A percentile compares a stretch with the other conserved stretches of the same genome.
phyloP scores from a whole-genome alignment of 305 asterid genomes.

The Fraxinus sp. region DNA sequence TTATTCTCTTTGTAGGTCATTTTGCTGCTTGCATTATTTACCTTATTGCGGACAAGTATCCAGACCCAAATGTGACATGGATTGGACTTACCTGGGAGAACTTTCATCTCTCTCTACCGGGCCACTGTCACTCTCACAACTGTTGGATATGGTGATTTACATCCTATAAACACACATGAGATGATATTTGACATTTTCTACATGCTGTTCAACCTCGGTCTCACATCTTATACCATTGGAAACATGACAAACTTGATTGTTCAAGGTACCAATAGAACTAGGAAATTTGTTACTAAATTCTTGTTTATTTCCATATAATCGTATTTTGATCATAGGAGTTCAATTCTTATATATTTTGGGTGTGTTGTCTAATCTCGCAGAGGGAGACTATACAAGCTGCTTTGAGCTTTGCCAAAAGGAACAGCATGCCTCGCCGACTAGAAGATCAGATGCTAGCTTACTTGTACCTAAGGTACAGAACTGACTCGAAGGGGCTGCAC shows the following conservation, averaged over 20 bases:
- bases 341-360: background rate
- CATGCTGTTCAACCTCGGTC: constrained; percentile 57
- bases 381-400: constrained; percentile 63
- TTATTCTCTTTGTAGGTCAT: too few relatives aligned
- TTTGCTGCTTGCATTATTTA: too few relatives aligned
- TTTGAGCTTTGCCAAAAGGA: constrained; percentile 52
- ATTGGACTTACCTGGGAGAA: too few relatives aligned
- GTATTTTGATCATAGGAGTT: background rate
- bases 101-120: constrained; percentile 41
- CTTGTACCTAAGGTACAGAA: constrained; percentile 51
- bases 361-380: constrained; percentile 20
- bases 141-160: constrained; percentile 65
- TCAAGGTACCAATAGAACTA: constrained; percentile 54
- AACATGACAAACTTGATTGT: constrained; percentile 55
- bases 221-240: constrained; percentile 53
- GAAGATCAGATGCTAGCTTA: constrained; percentile 69
- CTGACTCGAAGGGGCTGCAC: constrained; percentile 75
- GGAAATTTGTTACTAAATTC: constrained; percentile 43
- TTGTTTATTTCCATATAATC: background rate
- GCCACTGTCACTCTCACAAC: constrained; percentile 61
- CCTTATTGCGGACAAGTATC: too few relatives aligned
- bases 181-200: constrained; percentile 44
- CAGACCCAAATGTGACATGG: too few relatives aligned
- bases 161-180: constrained; percentile 48
- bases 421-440: constrained; percentile 47